Evolutionary conservation across 176 grass and related monocot genomes (phyloP).

Genomic region (Musa itinerans): DNA sequence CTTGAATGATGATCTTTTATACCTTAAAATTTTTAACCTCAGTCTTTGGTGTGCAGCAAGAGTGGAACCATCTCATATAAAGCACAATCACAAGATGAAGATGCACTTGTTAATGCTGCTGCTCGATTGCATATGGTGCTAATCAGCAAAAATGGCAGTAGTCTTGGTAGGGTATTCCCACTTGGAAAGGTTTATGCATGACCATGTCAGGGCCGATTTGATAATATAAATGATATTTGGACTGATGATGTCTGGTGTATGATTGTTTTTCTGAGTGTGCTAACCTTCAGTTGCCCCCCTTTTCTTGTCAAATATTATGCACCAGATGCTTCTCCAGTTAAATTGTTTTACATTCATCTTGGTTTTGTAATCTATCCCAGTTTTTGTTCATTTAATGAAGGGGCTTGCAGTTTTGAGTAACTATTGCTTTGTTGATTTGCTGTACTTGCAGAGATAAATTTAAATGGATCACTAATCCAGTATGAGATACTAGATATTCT

Average conservation of each 20-base stretch:
- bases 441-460: slow-evolving; percentile 54
- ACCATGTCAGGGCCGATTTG: background rate
- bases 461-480: slow-evolving; percentile 39
- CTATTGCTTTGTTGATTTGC: background rate
- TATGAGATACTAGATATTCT: slow-evolving; percentile 69
- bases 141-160: slow-evolving; percentile 49
- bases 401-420: background rate
- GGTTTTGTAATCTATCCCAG: background rate
- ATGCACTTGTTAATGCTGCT: slow-evolving; percentile 82
- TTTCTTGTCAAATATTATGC: slow-evolving; percentile 21
- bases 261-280: slow-evolving; percentile 1
- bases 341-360: background rate
- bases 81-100: slow-evolving; percentile 96
- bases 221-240: background rate
- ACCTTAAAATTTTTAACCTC: slow-evolving; percentile 20
- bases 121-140: slow-evolving; percentile 70
- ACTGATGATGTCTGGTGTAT: background rate
- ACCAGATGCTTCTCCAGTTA: background rate
- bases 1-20: slow-evolving; percentile 8
- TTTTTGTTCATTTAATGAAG: background rate
- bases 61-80: slow-evolving; percentile 59
- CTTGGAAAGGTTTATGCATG: background rate
- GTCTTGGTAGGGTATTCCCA: slow-evolving; percentile 32
- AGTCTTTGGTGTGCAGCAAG: slow-evolving; percentile 33
- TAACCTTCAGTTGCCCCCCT: background rate